phyloP scores from a whole-genome alignment of 106 monocot species.

The Allium cepa region DNA sequence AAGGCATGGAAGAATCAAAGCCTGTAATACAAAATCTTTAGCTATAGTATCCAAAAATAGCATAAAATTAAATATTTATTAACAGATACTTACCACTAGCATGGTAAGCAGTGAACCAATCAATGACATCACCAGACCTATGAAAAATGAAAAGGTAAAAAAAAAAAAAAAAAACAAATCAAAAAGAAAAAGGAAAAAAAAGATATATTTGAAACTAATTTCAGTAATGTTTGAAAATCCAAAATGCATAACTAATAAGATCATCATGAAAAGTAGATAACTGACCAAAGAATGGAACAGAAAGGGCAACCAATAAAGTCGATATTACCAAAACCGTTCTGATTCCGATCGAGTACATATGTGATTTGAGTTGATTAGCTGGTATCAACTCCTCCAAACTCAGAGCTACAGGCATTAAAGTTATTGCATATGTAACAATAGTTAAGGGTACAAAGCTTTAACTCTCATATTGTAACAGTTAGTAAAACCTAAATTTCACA shows the following conservation, averaged over 20 bases:
- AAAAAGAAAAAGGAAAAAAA: no score
- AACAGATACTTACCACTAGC: conserved; percentile 68
- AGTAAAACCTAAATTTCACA: neutral
- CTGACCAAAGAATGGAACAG: conserved; percentile 91
- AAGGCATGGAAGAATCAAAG: conserved; percentile 76
- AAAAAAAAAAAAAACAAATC: no score
- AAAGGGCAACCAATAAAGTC: conserved; percentile 65
- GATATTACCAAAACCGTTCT: conserved; percentile 57
- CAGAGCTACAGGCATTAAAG: conserved; percentile 75
- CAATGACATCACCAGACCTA: conserved; percentile 91
- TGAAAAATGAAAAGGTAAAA: neutral
- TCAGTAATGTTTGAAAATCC: no score
- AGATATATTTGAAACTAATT: no score
- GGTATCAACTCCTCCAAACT: conserved; percentile 97
- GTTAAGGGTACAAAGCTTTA: conserved; percentile 38
- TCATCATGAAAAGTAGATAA: neutral
- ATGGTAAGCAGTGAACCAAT: conserved; percentile 85
- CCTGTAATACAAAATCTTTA: conserved; percentile 28
- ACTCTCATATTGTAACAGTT: neutral
- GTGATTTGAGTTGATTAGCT: conserved; percentile 37
- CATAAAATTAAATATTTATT: neutral
- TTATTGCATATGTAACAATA: conserved; percentile 58
- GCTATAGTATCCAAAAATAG: neutral
- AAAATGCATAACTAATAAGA: no score
- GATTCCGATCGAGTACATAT: conserved; percentile 50